These are phyloP conservation scores for Populus alba DNA, from an alignment of 345 rosid species.

Conservation along the genomic window DNA sequence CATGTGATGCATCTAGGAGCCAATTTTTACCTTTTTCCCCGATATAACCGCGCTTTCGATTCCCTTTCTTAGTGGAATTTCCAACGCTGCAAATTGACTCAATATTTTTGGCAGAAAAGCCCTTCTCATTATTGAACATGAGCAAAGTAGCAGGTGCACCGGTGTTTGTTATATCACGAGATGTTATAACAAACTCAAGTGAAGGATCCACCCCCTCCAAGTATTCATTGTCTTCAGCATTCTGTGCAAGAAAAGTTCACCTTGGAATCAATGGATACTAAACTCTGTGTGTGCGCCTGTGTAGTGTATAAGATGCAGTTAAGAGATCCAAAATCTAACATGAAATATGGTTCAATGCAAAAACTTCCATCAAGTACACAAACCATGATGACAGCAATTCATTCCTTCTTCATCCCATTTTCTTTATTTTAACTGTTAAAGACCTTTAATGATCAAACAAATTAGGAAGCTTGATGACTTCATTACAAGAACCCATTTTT, in stretches of 20 bases:
- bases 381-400: background rate
- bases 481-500: background rate
- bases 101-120: slow-evolving; percentile 54
- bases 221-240: slow-evolving; percentile 77
- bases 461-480: background rate
- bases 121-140: slow-evolving; percentile 65
- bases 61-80: slow-evolving; percentile 65
- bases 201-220: slow-evolving; percentile 59
- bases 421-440: background rate
- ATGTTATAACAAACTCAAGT: slow-evolving; percentile 65
- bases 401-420: background rate
- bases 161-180: slow-evolving; percentile 61
- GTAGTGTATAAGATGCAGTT: too few species aligned
- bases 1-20: too few species aligned
- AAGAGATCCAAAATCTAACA: background rate
- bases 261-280: background rate
- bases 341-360: background rate
- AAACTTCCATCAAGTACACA: background rate
- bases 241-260: slow-evolving; percentile 30
- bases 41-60: slow-evolving; percentile 57
- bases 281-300: background rate
- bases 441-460: background rate
- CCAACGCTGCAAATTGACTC: slow-evolving; percentile 72
- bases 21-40: slow-evolving; percentile 62
- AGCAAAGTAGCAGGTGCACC: slow-evolving; percentile 67